Evolutionary conservation across 495 filamentous ascomycete genomes (phyloP), one percentile per base, ranked within the genome.

Genomic region (Aspergillus olivimuriae): DNA sequence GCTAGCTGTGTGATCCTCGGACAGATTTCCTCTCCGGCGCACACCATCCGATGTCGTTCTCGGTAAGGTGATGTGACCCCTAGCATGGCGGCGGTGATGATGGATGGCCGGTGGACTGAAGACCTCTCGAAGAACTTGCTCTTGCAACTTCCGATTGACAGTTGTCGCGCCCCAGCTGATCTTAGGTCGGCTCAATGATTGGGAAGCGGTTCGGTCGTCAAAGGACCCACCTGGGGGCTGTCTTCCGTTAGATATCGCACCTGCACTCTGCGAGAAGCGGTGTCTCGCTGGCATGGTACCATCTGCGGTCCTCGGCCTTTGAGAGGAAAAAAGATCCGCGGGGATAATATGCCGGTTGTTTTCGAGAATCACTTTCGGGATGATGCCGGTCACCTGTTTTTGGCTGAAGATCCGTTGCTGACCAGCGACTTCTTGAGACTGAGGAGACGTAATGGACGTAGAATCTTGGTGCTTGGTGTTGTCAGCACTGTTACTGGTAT

Each of bases 281-380:
- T 51, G 49, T 16, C 47, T 44, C 20, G 24, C 41, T 17, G 53
- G 42, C 14, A 43, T 32, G 11, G 56, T 43, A 28, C 50, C 52
- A 44, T 66, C 57, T 1, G 61, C 41, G 1, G 65, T 55, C 14
- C 54, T 52, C 6, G 62, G 57, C 47, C 66, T 48, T 34, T 67
- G 57, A 9, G 50, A 43, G 10, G 52, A 79, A 65, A 78, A 95
- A 48, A 88, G 65, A 58, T 83, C 86, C 14, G 86, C 81, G 5
- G 92, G 94, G 30, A 98, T 84, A 44, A 98, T 95, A 53, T 98
- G 92, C 23, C 88, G 78, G 54, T 98, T 98, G 53, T 97, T 89
- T 44, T 89, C 90, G 47, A 98, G 87, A 7, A 92, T 87, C 19
- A 98, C 92, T 42, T 94, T 89, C 4, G 92, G 92, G 9, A 95